Percentiles rank a stretch among this genome's conserved stretches.
Conservation (phyloP, 306 rosid species). For the Fragaria vesca region DNA sequence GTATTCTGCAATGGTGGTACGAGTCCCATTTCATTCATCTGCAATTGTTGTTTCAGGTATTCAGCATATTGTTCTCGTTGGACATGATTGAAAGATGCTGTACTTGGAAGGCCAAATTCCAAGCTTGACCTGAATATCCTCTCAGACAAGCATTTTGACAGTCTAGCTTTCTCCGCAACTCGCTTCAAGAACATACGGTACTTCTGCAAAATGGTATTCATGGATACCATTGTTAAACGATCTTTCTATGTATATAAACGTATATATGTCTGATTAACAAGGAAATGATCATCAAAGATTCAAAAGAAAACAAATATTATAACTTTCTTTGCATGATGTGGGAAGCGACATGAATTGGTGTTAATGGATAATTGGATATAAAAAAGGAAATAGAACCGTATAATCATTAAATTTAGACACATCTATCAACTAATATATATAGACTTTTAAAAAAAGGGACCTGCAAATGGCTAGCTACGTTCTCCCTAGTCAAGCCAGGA, state of each 20-base stretch:
- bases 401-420: no score
- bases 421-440: not conserved
- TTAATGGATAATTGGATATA: not conserved
- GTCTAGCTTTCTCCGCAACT: slow-evolving; percentile 39
- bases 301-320: not conserved
- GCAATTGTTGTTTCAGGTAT: slow-evolving; percentile 7
- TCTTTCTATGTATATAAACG: not conserved
- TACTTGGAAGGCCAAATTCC: slow-evolving; percentile 32
- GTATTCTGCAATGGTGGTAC: not conserved
- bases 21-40: slow-evolving; percentile 4
- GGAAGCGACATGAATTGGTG: not conserved
- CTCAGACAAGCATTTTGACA: slow-evolving; percentile 27
- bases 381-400: not conserved
- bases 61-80: slow-evolving; percentile 14
- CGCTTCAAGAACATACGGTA: slow-evolving; percentile 48
- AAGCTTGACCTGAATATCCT: slow-evolving; percentile 45
- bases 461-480: slow-evolving; percentile 78
- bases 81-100: not conserved
- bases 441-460: slow-evolving; percentile 14
- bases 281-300: not conserved
- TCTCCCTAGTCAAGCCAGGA: slow-evolving; percentile 55
- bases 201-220: slow-evolving; percentile 39
- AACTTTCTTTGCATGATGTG: not conserved
- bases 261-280: not conserved
- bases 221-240: not conserved